Evolutionary conservation across 371 early-diverging fungal genomes (phyloP).

Genomic region (Apophysomyces elegans): DNA sequence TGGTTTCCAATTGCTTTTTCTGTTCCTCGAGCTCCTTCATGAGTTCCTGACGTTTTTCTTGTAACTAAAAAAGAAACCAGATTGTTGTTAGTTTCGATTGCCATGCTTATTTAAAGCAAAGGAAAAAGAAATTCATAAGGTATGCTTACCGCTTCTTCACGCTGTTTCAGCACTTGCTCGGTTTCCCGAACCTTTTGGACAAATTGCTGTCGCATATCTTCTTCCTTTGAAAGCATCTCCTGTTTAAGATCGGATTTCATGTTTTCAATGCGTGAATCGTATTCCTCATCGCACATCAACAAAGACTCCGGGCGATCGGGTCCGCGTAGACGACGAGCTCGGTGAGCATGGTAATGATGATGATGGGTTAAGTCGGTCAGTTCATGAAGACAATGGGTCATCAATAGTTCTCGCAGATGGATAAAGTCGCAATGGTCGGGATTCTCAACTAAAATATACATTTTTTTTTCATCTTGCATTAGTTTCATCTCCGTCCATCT

Average conservation of each 20-base stretch:
- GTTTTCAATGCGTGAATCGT: conserved; percentile 64
- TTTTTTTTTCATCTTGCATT: conserved; percentile 1
- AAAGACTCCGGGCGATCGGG: conserved; percentile 68
- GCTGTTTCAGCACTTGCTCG: conserved; percentile 65
- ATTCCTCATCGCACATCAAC: conserved; percentile 77
- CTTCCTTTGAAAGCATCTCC: conserved; percentile 79
- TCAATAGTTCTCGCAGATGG: conserved; percentile 75
- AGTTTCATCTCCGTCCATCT: neutral
- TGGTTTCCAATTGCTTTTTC: conserved; percentile 18
- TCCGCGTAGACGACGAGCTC: conserved; percentile 62
- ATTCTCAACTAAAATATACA: conserved; percentile 72
- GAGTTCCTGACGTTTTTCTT: conserved; percentile 25
- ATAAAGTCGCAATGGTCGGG: conserved; percentile 87
- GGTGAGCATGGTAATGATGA: conserved; percentile 79
- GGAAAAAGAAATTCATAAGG: neutral
- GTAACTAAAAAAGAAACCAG: conserved; percentile 15
- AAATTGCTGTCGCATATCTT: conserved; percentile 76
- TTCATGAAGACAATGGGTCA: conserved; percentile 80
- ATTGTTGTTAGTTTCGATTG: neutral
- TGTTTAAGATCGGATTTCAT: conserved; percentile 56
- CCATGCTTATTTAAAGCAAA: too few species aligned
- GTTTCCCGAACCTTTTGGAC: conserved; percentile 76
- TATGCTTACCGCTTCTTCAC: conserved; percentile 60
- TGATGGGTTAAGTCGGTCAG: conserved; percentile 82
- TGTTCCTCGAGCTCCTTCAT: conserved; percentile 32